Conservation (phyloP, 1,284 basidiomycete species). For the Rhodofomes roseus region DNA sequence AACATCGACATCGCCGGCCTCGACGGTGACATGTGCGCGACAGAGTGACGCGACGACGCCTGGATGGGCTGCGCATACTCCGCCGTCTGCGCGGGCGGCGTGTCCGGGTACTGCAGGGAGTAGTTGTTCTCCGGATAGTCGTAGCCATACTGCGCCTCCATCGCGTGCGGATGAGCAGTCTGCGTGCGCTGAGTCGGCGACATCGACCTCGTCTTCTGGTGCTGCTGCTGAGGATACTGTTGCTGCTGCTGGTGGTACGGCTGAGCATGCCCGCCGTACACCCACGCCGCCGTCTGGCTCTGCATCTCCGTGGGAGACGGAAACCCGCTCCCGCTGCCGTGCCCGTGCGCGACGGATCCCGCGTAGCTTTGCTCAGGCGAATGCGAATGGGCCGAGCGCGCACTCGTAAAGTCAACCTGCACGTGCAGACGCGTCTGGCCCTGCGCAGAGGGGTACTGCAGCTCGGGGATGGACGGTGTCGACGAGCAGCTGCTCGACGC, state of each 20-base stretch:
- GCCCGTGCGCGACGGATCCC: slow-evolving; percentile 13
- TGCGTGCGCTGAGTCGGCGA: slow-evolving; percentile 9
- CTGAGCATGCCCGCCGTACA: slow-evolving; percentile 12
- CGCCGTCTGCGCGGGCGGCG: not conserved
- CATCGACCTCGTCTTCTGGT: not conserved
- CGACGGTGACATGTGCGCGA: slow-evolving; percentile 21
- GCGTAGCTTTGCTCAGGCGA: slow-evolving; percentile 8
- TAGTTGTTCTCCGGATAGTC: not conserved
- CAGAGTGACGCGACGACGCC: slow-evolving; percentile 14
- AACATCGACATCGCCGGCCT: slow-evolving; percentile 14
- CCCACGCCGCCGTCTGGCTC: slow-evolving; percentile 11
- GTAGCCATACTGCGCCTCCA: not conserved
- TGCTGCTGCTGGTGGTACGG: slow-evolving; percentile 8
- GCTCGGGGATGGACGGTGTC: slow-evolving; percentile 20
- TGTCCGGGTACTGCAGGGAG: slow-evolving; percentile 4
- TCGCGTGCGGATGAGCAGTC: not conserved
- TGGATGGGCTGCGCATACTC: not conserved
- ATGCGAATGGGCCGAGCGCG: not conserved
- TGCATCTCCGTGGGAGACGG: slow-evolving; percentile 1
- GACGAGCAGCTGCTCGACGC: slow-evolving; percentile 18
- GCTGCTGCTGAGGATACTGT: not conserved
- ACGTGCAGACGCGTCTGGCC: not conserved
- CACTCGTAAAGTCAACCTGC: not conserved
- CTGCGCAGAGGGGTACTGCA: slow-evolving; percentile 9
- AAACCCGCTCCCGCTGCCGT: slow-evolving; percentile 8